phyloP scores from a whole-genome alignment of 192 early-diverging fungal genomes.

The Rhizoclosmatium sp. region DNA sequence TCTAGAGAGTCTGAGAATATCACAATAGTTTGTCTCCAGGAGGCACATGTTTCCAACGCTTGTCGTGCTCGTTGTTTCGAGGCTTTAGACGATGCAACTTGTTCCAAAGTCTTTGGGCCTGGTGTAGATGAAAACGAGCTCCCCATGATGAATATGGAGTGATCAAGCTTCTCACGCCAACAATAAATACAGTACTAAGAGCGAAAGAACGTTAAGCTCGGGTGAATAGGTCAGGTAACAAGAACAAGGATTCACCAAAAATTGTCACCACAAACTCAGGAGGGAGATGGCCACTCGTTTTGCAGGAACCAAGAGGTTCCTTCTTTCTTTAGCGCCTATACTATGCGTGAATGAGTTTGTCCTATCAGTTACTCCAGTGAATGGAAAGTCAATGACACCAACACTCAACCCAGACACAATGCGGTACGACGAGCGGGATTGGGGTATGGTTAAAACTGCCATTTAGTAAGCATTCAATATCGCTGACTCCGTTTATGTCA shows the following conservation, averaged over 20 bases:
- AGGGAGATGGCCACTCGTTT: neutral
- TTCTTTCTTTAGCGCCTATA: slow-evolving; percentile 10
- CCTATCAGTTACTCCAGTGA: slow-evolving; percentile 23
- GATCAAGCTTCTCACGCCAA: neutral
- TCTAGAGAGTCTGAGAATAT: slow-evolving; percentile 27
- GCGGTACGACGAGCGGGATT: slow-evolving; percentile 26
- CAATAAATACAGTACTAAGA: neutral
- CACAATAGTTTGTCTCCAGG: slow-evolving; percentile 16
- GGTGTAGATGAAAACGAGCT: neutral
- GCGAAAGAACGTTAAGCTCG: no score
- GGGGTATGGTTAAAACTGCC: slow-evolving; percentile 2
- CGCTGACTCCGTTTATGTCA: neutral
- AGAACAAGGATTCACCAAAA: neutral
- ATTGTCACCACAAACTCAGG: neutral
- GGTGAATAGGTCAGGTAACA: no score
- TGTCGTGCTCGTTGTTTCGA: neutral
- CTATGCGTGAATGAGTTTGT: slow-evolving; percentile 38
- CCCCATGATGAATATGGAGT: neutral
- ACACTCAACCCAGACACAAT: slow-evolving; percentile 39
- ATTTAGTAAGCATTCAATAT: neutral
- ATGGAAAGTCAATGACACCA: slow-evolving; percentile 34
- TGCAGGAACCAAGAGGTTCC: neutral
- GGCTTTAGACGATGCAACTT: slow-evolving; percentile 10
- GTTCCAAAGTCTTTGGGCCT: neutral
- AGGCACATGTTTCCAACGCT: neutral